Conservation (phyloP, 2,329 filamentous ascomycete species). For the Sporothrix pallida region DNA sequence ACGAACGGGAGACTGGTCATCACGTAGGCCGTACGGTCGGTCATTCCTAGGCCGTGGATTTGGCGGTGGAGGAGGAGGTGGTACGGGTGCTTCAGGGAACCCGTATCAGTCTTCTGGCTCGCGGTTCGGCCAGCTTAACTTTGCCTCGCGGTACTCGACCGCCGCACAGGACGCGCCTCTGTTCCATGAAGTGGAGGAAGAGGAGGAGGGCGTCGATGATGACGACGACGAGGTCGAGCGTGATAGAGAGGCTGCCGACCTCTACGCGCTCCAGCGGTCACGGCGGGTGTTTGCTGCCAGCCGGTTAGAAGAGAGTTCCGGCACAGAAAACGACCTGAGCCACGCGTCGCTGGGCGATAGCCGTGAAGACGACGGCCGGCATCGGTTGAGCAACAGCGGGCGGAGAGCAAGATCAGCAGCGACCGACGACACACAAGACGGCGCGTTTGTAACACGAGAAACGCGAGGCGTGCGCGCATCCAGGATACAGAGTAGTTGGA, state of each 20-base stretch:
- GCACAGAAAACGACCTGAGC: constrained; percentile 75
- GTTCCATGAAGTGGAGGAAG: constrained; percentile 72
- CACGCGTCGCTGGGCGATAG: constrained; percentile 61
- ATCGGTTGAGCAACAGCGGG: constrained; percentile 42
- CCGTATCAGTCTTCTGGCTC: constrained; percentile 78
- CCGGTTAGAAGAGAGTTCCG: constrained; percentile 82
- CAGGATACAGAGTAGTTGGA: constrained; percentile 70
- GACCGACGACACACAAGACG: not conserved
- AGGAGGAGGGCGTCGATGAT: constrained; percentile 78
- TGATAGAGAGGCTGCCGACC: constrained; percentile 89
- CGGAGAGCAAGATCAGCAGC: constrained; percentile 44
- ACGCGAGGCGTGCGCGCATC: not conserved
- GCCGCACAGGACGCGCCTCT: constrained; percentile 80
- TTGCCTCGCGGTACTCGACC: constrained; percentile 75
- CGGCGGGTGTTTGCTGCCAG: constrained; percentile 85
- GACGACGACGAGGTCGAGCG: constrained; percentile 92
- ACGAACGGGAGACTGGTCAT: constrained; percentile 47
- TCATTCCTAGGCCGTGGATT: constrained; percentile 49
- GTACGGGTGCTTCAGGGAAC: constrained; percentile 57
- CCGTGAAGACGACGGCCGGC: constrained; percentile 51
- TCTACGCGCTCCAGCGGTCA: constrained; percentile 88
- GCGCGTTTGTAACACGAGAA: not conserved
- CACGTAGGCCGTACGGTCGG: constrained; percentile 47
- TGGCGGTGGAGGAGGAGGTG: constrained; percentile 48
- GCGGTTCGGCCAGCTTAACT: constrained; percentile 73